Percentiles rank a stretch among this genome's conserved stretches.
Conservation (phyloP, 1,284 basidiomycete species). For the Fistulina hepatica region DNA sequence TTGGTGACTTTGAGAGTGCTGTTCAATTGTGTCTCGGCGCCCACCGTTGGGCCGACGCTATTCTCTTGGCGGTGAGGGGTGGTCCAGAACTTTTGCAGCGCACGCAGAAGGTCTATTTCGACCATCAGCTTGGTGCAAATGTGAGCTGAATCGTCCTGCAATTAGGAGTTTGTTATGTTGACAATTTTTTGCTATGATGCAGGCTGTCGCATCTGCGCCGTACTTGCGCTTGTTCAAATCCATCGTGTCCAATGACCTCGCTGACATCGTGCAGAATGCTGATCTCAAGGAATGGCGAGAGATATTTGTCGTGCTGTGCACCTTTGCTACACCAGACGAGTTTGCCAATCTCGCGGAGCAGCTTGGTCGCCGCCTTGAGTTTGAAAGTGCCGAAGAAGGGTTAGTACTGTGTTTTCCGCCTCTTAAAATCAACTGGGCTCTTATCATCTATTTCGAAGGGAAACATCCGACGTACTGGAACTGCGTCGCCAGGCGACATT, state of each 20-base stretch:
- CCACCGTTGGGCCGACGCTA: conserved; percentile 89
- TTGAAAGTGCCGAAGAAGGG: conserved; percentile 31
- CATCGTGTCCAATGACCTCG: conserved; percentile 87
- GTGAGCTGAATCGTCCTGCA: too few relatives aligned
- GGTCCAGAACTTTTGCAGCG: conserved; percentile 82
- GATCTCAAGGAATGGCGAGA: conserved; percentile 94
- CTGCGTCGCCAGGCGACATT: conserved; percentile 63
- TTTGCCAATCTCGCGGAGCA: conserved; percentile 85
- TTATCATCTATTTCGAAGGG: conserved; percentile 49
- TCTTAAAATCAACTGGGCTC: too few relatives aligned
- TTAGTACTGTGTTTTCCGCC: too few relatives aligned
- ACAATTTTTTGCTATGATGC: too few relatives aligned
- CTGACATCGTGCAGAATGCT: conserved; percentile 92
- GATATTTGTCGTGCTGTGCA: conserved; percentile 94
- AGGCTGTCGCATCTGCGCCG: conserved; percentile 63
- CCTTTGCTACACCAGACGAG: conserved; percentile 81
- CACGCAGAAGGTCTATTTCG: conserved; percentile 93
- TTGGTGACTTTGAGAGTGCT: conserved; percentile 91
- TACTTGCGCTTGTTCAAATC: conserved; percentile 95
- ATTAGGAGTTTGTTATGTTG: too few relatives aligned
- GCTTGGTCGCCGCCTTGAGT: conserved; percentile 85
- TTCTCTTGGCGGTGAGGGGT: conserved; percentile 86
- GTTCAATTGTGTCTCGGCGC: conserved; percentile 87
- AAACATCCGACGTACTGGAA: conserved; percentile 39
- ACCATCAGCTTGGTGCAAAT: too few relatives aligned